Conservation (phyloP, 2,329 filamentous ascomycete genomes). For the Trichoderma breve region DNA sequence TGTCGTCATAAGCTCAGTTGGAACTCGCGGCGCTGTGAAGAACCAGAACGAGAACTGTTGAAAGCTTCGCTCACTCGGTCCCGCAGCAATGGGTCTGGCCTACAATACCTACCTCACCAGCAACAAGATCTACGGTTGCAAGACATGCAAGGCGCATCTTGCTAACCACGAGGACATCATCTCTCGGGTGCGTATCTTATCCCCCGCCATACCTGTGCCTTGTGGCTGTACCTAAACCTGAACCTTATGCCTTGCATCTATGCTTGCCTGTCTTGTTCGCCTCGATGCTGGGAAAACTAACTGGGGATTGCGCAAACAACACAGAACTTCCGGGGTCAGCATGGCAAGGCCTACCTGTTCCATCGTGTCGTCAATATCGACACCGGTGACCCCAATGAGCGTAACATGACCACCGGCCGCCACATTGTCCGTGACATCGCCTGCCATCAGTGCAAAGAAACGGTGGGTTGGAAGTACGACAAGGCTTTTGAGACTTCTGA, state of each 20-base stretch:
- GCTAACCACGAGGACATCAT: conserved; percentile 96
- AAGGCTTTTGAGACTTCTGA: conserved; percentile 89
- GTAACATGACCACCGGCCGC: conserved; percentile 95
- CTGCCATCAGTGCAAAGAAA: conserved; percentile 87
- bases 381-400: conserved; percentile 79
- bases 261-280: background rate
- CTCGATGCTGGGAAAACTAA: background rate
- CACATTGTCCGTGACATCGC: conserved; percentile 92
- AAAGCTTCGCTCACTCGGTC: background rate
- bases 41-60: background rate
- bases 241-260: background rate
- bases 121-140: conserved; percentile 87
- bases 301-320: background rate
- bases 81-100: conserved; percentile 69
- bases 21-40: background rate
- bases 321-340: conserved; percentile 98
- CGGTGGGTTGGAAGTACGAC: conserved; percentile 98
- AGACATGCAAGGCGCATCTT: conserved; percentile 92
- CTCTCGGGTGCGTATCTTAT: conserved; percentile 64
- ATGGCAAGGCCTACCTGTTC: conserved; percentile 97
- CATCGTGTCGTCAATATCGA: conserved; percentile 89
- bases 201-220: background rate
- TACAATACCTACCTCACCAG: conserved; percentile 91
- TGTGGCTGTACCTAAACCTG: background rate
- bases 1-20: background rate